Conservation (phyloP, 169 alveolate species). For the Plasmodium chabaudi region DNA sequence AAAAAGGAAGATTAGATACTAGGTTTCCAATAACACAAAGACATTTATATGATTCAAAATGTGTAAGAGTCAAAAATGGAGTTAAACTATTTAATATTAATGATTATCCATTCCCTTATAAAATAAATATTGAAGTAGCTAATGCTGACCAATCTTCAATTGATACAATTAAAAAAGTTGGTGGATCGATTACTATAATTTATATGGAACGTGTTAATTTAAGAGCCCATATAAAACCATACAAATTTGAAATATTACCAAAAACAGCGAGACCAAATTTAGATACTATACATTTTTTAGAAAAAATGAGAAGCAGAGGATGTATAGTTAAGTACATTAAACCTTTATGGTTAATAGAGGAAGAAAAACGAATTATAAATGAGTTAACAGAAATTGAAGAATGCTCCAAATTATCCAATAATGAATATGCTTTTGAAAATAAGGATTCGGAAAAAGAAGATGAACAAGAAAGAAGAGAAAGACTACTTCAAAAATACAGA, state of each 20-base stretch:
- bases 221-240: constrained; percentile 91
- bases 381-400: constrained; percentile 88
- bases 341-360: constrained; percentile 92
- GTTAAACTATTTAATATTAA: constrained; percentile 89
- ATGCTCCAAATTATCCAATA: constrained; percentile 61
- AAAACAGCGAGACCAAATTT: constrained; percentile 89
- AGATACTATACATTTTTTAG: constrained; percentile 85
- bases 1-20: constrained; percentile 88
- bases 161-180: constrained; percentile 89
- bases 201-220: constrained; percentile 87
- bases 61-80: constrained; percentile 88
- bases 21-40: constrained; percentile 92
- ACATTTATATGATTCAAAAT: constrained; percentile 89
- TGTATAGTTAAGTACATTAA: constrained; percentile 88
- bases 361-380: constrained; percentile 82
- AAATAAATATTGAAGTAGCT: constrained; percentile 90
- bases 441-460: constrained; percentile 8
- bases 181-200: constrained; percentile 89
- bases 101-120: constrained; percentile 93
- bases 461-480: constrained; percentile 5
- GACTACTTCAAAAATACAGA: constrained; percentile 32
- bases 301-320: constrained; percentile 90
- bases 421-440: neutral
- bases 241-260: constrained; percentile 89
- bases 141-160: constrained; percentile 92